A percentile compares a stretch with the other conserved stretches of the same genome.
These are phyloP conservation scores for Herpetomonas tarakana DNA, from an alignment of 208 protist species.

Conservation along the genomic window DNA sequence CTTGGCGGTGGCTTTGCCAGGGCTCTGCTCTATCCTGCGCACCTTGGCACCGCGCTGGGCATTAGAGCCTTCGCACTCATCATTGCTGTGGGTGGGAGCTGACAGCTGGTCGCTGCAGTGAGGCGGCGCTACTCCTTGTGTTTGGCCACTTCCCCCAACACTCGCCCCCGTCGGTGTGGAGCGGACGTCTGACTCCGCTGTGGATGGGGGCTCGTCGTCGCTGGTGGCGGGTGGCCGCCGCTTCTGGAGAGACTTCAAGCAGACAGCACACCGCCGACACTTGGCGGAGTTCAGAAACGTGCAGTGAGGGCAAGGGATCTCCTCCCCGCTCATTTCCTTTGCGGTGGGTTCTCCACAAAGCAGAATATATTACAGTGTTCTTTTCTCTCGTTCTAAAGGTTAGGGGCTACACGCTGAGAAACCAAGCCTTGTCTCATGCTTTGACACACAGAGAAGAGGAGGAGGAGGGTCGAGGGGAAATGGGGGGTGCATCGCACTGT, in stretches of 20 bases:
- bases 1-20: not conserved
- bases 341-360: no score
- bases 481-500: no score
- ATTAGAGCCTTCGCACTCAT: not conserved
- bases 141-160: no score
- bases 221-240: slow-evolving; percentile 8
- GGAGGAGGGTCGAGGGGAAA: no score
- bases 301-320: slow-evolving; percentile 48
- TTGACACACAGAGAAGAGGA: no score
- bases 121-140: not conserved
- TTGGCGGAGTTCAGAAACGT: slow-evolving; percentile 51
- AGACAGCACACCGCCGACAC: slow-evolving; percentile 53
- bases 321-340: slow-evolving; percentile 2
- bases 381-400: no score
- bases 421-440: no score
- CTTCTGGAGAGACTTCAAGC: slow-evolving; percentile 42
- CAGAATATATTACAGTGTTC: no score
- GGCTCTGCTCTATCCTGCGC: slow-evolving; percentile 2
- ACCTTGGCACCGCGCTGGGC: not conserved
- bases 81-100: not conserved
- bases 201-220: no score
- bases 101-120: not conserved
- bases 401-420: no score
- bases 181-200: no score
- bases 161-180: no score